Base-by-base conservation (phyloP, 768 basidiomycete species). In the Neoboletus magnificus region DNA sequence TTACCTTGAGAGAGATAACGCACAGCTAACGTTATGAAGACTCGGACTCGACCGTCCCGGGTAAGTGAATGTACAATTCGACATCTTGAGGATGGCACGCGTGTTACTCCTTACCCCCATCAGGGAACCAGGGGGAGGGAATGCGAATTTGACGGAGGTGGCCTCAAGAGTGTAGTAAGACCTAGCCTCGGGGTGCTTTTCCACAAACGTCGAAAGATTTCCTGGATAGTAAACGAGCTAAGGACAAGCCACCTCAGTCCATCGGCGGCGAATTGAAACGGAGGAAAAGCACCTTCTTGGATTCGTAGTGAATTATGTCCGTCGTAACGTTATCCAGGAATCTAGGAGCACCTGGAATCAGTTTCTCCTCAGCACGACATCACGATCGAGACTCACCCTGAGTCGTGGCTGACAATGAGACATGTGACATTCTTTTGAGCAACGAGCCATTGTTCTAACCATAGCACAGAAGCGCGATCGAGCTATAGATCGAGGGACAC, bases 101-200 rank as follows among this genome's bases (percentile, higher is more conserved):
- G 95, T 98, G 67, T 89, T 93, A 71, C 93, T 96, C 59, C 95
- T 84, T 55, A 98, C 95, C 52, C 96, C 95, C 91, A 98, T 94
- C 61, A 98, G 82, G 45, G 91, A 93, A 30, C 96, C 96, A 40
- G 95, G 95, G 27, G 93, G 82, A 36, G 95, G 95, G 82, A 98
- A 98, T 35, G 91, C 77, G 77, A 98, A 96, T 74, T 92, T 94
- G 76, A 97, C 86, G 56, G 90, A 86, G 53, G 90, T 93, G 7
- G 93, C 95, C 33, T 91, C 87, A 23, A 98, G 84, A 33, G 93
- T 95, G 78, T 98, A 98, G 80, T 97, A 98, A 3, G 94, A 93
- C 75, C 86, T 92, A 36, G 94, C 96, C 68, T 94, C 90, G 3
- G 95, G 95, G 61, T 93, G 91, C 60, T 84, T 82, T 66, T 82